phyloP scores from a whole-genome alignment of 768 basidiomycete genomes.

The Rhodotorula graminis region DNA sequence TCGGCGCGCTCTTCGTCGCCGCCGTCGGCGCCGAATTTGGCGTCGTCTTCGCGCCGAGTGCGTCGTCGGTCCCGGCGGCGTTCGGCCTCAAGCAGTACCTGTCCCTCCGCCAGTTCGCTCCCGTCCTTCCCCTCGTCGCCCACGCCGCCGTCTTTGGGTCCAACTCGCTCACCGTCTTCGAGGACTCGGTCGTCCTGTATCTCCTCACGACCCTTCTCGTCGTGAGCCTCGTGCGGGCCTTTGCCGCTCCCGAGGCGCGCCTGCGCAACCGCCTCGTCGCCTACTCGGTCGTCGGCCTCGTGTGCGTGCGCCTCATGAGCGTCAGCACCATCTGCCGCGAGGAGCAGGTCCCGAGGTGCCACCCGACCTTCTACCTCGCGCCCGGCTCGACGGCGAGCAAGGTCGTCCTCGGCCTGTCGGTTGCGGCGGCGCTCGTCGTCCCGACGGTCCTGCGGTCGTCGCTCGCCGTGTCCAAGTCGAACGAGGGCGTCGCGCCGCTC shows the following conservation, averaged over 20 bases:
- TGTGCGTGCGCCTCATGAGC: conserved; percentile 69
- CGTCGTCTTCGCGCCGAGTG: conserved; percentile 9
- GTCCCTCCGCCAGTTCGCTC: conserved; percentile 3
- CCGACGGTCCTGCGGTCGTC: conserved; percentile 59
- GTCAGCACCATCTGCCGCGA: conserved; percentile 85
- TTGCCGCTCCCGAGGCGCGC: conserved; percentile 62
- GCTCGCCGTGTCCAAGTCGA: conserved; percentile 64
- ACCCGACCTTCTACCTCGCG: conserved; percentile 73
- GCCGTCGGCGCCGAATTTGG: conserved; percentile 20
- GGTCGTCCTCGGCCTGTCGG: conserved; percentile 57
- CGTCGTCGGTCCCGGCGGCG: not conserved
- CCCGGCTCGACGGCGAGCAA: conserved; percentile 52
- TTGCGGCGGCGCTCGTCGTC: conserved; percentile 57
- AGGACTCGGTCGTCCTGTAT: conserved; percentile 76
- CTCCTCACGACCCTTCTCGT: conserved; percentile 58
- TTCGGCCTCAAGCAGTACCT: not conserved
- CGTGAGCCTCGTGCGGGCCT: conserved; percentile 60
- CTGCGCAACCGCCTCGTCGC: conserved; percentile 71
- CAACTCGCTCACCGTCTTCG: conserved; percentile 98
- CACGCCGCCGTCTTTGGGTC: conserved; percentile 77
- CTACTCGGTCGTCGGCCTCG: conserved; percentile 63
- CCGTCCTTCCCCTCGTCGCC: conserved; percentile 55
- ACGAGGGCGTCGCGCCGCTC: conserved; percentile 64
- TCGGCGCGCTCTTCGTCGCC: conserved; percentile 9
- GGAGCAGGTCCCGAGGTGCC: conserved; percentile 84